Evolutionary conservation across 2,329 filamentous ascomycete species (phyloP).

Genomic region (Delphinella strobiligena): DNA sequence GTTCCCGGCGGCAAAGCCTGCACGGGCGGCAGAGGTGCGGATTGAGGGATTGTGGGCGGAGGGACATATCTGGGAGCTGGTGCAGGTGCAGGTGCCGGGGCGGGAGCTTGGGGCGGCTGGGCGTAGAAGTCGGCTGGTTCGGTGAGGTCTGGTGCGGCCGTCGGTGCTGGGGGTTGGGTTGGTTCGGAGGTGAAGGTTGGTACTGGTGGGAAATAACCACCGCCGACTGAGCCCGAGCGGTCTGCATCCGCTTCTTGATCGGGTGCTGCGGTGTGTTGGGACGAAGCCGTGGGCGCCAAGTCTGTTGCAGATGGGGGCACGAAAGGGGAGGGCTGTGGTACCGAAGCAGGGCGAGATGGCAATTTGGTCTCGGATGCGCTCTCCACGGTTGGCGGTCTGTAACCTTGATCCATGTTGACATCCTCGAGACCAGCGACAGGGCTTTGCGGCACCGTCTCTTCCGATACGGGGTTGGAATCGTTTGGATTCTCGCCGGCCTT

Average conservation of each 20-base stretch:
- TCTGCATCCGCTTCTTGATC: conserved; percentile 23
- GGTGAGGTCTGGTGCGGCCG: conserved; percentile 14
- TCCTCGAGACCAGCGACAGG: not conserved
- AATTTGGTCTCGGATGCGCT: conserved; percentile 47
- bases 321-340: conserved; percentile 12
- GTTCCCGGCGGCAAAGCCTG: conserved; percentile 25
- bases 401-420: conserved; percentile 10
- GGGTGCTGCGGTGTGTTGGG: conserved; percentile 27
- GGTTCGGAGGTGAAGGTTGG: conserved; percentile 32
- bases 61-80: conserved; percentile 24
- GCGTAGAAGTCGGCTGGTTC: conserved; percentile 14
- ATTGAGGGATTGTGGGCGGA: conserved; percentile 11
- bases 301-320: conserved; percentile 34
- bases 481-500: conserved; percentile 90
- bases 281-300: conserved; percentile 16
- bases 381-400: conserved; percentile 44
- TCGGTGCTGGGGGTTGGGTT: conserved; percentile 23
- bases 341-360: conserved; percentile 21
- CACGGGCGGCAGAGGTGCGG: conserved; percentile 7
- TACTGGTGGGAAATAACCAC: conserved; percentile 46
- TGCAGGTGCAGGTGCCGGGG: conserved; percentile 2
- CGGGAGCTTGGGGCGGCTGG: conserved; percentile 7
- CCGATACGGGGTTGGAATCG: conserved; percentile 67
- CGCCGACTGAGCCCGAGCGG: conserved; percentile 33
- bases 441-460: conserved; percentile 29